Conservation (phyloP, 2,329 filamentous ascomycete genomes). For the Colletotrichum sp. region DNA sequence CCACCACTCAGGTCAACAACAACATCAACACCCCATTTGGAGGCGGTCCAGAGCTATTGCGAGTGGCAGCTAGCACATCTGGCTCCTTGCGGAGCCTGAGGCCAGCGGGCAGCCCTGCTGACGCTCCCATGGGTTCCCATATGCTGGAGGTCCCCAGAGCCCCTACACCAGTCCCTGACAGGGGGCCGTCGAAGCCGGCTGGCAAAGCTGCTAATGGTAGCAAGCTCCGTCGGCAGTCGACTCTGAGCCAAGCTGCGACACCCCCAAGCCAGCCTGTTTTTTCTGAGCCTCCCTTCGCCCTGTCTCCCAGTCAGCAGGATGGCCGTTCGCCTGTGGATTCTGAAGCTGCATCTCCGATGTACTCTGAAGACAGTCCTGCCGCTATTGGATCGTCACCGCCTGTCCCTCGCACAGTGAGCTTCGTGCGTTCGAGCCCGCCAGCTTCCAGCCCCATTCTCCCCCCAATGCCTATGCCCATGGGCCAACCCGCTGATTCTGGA, state of each 20-base stretch:
- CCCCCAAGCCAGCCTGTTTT: slow-evolving; percentile 36
- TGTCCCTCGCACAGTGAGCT: slow-evolving; percentile 66
- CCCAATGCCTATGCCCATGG: slow-evolving; percentile 64
- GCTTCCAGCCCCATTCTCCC: slow-evolving; percentile 82
- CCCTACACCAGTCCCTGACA: slow-evolving; percentile 75
- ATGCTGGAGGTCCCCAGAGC: slow-evolving; percentile 76
- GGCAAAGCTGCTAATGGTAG: slow-evolving; percentile 47
- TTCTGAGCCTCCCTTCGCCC: slow-evolving; percentile 52
- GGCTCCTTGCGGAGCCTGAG: slow-evolving; percentile 86
- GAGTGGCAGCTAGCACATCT: slow-evolving; percentile 89
- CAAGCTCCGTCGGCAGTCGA: slow-evolving; percentile 65
- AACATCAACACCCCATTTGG: slow-evolving; percentile 76
- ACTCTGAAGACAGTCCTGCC: slow-evolving; percentile 71
- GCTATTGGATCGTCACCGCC: slow-evolving; percentile 93
- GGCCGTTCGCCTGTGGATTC: slow-evolving; percentile 60
- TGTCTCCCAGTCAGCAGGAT: slow-evolving; percentile 52
- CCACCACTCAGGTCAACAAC: slow-evolving; percentile 74
- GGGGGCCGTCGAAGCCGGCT: slow-evolving; percentile 30
- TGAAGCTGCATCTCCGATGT: slow-evolving; percentile 54
- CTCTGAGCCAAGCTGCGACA: slow-evolving; percentile 48
- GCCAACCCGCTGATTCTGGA: slow-evolving; percentile 74
- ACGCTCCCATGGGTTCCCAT: slow-evolving; percentile 51
- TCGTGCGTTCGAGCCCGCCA: slow-evolving; percentile 63
- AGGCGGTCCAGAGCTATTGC: slow-evolving; percentile 76
- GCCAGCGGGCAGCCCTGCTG: slow-evolving; percentile 64